Evolutionary conservation across 1,284 basidiomycete genomes (phyloP), one percentile per base, ranked within the genome.

Genomic region (Ustilago lituana): DNA sequence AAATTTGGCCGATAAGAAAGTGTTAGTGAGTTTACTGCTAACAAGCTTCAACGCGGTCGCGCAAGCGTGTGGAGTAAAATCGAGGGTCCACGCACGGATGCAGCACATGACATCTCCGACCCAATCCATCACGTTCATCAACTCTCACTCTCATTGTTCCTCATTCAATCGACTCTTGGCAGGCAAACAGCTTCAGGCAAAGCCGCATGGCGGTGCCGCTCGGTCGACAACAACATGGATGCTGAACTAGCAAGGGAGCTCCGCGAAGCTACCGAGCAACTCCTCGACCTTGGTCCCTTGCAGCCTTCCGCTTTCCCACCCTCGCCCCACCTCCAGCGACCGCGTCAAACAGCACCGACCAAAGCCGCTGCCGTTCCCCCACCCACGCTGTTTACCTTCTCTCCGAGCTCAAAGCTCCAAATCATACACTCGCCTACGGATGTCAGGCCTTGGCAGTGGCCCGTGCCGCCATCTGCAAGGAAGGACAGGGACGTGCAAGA

Each of bases 221-320:
- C n/a, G n/a, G n/a, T n/a, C n/a, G n/a, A n/a, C n/a, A n/a, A 31
- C 49, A 45, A 33, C 20, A 71, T 66, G 68, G 68, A 71, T 7
- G 51, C 37, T 9, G 47, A 71, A 37, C 47, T 74, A n/a, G 56
- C 67, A 17, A 52, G 56, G 20, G 72, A 74, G 38, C 50, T 74
- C 3, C 63, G 55, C n/a, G 54, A 67, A 56, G 72, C 72, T 8
- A 64, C 72, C 17, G 39, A 60, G 26, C 59, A 74, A 26, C 63
- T 74, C 20, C 47, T 74, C 2, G 72, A 72, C 39, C 51, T 70
- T 44, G 43, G 32, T 24, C 44, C 50, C 14, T n/a, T 32, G 22
- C 52, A 44, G 12, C 31, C 50, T 11, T 39, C 43, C 22, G 38
- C 51, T 2, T 53, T 48, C 14, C 27, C 49, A 8, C 9, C 57